Evolutionary conservation across 73 alveolate species (phyloP).

Genomic region (Uronychia binucleata): DNA sequence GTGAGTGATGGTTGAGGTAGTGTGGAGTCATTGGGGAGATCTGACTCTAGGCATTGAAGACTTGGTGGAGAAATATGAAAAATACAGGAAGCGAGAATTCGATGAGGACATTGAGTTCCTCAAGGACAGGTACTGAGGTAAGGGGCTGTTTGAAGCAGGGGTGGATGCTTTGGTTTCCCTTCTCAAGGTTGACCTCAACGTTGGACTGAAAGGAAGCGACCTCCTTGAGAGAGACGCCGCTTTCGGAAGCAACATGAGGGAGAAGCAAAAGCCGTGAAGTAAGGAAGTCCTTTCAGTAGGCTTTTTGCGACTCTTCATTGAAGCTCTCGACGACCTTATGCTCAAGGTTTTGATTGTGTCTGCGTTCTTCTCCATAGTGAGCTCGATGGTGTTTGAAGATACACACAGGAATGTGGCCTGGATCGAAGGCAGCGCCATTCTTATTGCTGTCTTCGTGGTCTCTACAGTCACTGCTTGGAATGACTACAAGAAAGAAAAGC

Average conservation of each 20-base stretch:
- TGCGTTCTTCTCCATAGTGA: conserved; percentile 4
- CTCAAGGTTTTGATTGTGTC: conserved; percentile 11
- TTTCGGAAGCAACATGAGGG: conserved; percentile 20
- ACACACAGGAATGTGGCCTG: conserved; percentile 60
- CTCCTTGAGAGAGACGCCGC: conserved; percentile 25
- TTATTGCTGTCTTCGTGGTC: conserved; percentile 73
- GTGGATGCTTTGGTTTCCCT: no score
- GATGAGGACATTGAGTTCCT: conserved; percentile 7
- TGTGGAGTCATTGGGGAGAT: no score
- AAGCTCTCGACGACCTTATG: conserved; percentile 18
- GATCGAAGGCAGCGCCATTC: conserved; percentile 78
- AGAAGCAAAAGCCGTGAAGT: conserved; percentile 26
- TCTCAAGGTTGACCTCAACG: conserved; percentile 1
- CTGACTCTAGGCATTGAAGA: background rate
- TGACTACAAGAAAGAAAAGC: conserved; percentile 71
- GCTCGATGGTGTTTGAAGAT: background rate
- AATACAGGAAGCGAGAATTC: conserved; percentile 1
- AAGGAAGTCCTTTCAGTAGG: no score
- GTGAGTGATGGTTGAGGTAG: no score
- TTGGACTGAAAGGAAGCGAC: conserved; percentile 10
- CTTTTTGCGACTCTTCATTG: background rate
- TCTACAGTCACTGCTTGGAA: conserved; percentile 72
- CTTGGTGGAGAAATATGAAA: background rate
- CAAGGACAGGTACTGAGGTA: no score
- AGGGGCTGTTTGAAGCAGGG: no score